Conservation (phyloP, 148 eudicot genomes). For the Hydrangea macrophylla region DNA sequence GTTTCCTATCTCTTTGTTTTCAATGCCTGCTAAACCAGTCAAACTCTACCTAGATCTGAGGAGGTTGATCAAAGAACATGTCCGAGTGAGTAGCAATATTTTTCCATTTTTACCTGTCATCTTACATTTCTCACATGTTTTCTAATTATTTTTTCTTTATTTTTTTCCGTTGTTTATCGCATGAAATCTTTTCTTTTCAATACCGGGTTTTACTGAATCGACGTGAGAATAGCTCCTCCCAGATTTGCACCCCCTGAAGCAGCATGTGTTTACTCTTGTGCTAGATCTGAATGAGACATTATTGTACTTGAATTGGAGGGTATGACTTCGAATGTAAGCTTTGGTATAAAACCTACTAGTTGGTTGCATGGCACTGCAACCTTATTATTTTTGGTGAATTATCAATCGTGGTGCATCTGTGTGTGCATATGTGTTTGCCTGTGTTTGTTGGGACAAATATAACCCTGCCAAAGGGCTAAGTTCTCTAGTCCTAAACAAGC, state of each 20-base stretch:
- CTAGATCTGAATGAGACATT: constrained; percentile 87
- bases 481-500: background rate
- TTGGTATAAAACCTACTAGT: constrained; percentile 1
- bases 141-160: background rate
- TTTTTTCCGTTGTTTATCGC: background rate
- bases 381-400: background rate
- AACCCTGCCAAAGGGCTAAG: background rate
- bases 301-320: constrained; percentile 92
- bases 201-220: constrained; percentile 81
- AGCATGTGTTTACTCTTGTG: constrained; percentile 79
- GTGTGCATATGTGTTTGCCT: too few relatives aligned
- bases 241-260: constrained; percentile 76
- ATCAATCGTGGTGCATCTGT: too few relatives aligned
- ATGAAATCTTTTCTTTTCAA: constrained; percentile 14
- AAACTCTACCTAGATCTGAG: constrained; percentile 59
- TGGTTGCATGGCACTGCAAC: background rate
- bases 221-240: constrained; percentile 89
- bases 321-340: background rate
- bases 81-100: constrained; percentile 39
- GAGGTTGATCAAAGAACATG: constrained; percentile 51
- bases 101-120: background rate
- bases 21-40: constrained; percentile 65
- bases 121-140: background rate
- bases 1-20: constrained; percentile 14
- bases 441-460: background rate